Base-by-base conservation (phyloP, 108 stramenopile genomes). In the Cyclostephanos tholiformis region DNA sequence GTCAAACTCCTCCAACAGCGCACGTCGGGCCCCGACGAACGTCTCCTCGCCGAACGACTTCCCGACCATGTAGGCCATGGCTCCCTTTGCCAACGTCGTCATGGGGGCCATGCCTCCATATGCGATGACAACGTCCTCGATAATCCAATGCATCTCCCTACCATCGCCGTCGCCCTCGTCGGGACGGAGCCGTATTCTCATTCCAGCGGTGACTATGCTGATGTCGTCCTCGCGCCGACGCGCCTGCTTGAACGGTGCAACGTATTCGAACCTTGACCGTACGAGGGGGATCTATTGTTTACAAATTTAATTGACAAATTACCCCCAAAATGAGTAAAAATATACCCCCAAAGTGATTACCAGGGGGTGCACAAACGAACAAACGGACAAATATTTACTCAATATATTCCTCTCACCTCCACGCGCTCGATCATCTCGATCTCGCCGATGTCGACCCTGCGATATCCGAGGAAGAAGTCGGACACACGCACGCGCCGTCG, bases 41-140 rank as follows among this genome's bases (percentile, higher is more conserved):
- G 88, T 86, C 53, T 75, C 67, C 3, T 71, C 85, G 23, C 58
- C 73, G 41, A 97, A 85, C n/a, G 79, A 64, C 56, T 91, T 76
- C 2, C 84, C 88, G 55, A 80, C 79, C 82, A 96, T 76, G 41
- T 38, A 82, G 46, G 79, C 72, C 69, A 83, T 86, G 16, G 95
- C 91, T 65, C 84, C 58, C n/a, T 44, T 56, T 0, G 95, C 95
- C 79, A 94, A 70, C 4, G 91, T 82, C 7, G 95, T 95, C 38
- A 87, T 95, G 0, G 95, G 91, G 4, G 96, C 96, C 96, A 97
- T 95, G 13, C 97, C 96, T 27, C 97, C 97, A 85, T 94, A 98
- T 10, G 95, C 90, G 35, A 98, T 69, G 11, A 75, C 39, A 13
- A 86, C 79, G 58, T 94, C 90, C 23, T 80, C 76, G 63, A 98